Evolutionary conservation across 208 protist genomes (phyloP), one percentile per base, ranked within the genome.

Genomic region (Wallacemonas sp.): DNA sequence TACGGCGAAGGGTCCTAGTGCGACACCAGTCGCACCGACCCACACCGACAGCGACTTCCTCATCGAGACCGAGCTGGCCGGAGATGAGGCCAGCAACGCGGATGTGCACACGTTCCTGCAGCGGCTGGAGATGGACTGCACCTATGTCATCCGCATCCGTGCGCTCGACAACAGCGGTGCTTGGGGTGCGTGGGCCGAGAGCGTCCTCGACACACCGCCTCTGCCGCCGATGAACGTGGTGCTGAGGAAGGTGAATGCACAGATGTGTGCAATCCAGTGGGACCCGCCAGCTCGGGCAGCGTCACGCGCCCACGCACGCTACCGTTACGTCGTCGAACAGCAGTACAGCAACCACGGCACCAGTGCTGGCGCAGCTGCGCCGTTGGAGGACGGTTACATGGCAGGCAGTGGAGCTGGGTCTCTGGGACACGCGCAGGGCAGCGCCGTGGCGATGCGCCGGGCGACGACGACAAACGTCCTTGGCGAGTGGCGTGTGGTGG

Each of bases 271-370:
- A 4, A 66, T 97, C 33, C 85, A 92, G 72, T 97, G 92, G 90
- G 45, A 74, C 45, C 46, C 81, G 13, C 85, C 81, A 12, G 68
- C 73, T 27, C 50, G 64, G 32, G 34, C 8, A 3, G 12, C 3
- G 19, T 42, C 34, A 24, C 33, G 30, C 34, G 55, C 19, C 46
- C 30, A 58, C 2, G 44, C 54, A 13, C 42, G 59, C 44, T 96
- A 96, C 73, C 75, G 77, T 55, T 94, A 94, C 65, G 59, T 85
- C 21, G 79, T 96, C 13, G 87, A 96, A 63, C 85, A 96, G 74
- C 19, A 65, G 60, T 61, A 41, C 29, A 10, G 32, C 52, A 37
- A 58, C 64, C 15, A 70, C 66, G 53, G 54, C 46, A 29, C 76
- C 45, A 19, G 62, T 46, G 41, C 22, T 0, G 37, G 39, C 10